Percentiles rank a stretch among this genome's conserved stretches.
Conservation (phyloP, 371 early-diverging fungal species). For the Blakeslea trispora region DNA sequence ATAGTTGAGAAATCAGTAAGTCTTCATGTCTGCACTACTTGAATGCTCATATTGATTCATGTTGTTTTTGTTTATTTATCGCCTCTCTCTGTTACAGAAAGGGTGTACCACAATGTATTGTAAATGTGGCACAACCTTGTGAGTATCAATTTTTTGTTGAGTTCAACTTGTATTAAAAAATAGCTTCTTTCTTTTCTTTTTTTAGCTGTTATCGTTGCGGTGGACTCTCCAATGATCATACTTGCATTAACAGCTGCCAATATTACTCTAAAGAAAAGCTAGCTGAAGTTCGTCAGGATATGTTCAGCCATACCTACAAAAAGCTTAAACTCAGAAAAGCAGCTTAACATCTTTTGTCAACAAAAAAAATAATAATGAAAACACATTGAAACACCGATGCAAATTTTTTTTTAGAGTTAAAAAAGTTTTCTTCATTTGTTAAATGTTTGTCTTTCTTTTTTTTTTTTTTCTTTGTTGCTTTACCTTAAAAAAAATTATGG, state of each 20-base stretch:
- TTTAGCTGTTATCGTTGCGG: conserved; percentile 30
- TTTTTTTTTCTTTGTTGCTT: not conserved
- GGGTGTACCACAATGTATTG: conserved; percentile 20
- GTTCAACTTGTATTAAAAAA: no score
- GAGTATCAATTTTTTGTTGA: conserved; percentile 8
- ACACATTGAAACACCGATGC: not conserved
- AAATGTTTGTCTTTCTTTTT: not conserved
- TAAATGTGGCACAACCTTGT: conserved; percentile 20
- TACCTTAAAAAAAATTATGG: conserved; percentile 11
- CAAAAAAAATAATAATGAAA: not conserved
- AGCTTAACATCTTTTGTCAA: not conserved
- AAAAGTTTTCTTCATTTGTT: not conserved
- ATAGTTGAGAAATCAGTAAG: conserved; percentile 18
- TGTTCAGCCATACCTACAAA: conserved; percentile 14
- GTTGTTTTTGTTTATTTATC: not conserved
- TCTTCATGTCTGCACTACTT: no score
- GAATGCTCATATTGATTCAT: no score
- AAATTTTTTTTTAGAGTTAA: not conserved
- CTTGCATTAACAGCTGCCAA: conserved; percentile 10
- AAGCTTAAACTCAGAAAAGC: conserved; percentile 1
- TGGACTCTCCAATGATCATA: conserved; percentile 5
- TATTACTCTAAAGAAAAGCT: not conserved
- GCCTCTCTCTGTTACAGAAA: not conserved
- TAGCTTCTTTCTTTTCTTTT: not conserved
- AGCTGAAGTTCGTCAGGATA: conserved; percentile 3